Conservation (phyloP, 2,329 filamentous ascomycete species). For the Grosmannia penicillata region DNA sequence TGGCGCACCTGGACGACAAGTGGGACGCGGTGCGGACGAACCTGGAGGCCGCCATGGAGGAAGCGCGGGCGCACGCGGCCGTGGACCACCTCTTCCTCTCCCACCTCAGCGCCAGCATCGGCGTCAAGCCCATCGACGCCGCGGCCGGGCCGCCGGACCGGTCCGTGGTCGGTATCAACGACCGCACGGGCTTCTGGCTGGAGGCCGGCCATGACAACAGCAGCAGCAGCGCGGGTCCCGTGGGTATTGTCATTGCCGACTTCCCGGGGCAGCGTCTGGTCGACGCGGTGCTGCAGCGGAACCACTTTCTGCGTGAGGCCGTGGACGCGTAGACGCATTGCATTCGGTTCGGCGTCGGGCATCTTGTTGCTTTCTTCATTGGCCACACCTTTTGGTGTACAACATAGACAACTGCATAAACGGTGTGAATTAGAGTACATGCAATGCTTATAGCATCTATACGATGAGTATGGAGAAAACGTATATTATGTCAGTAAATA, state of each 20-base stretch:
- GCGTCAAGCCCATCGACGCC: constrained; percentile 33
- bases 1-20: constrained; percentile 28
- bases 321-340: too few relatives aligned
- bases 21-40: constrained; percentile 28
- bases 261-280: constrained; percentile 30
- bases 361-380: too few relatives aligned
- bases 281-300: constrained; percentile 26
- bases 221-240: constrained; percentile 10
- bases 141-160: constrained; percentile 30
- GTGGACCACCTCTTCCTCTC: constrained; percentile 27
- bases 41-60: constrained; percentile 24
- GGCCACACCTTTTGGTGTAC: too few relatives aligned
- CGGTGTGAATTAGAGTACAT: too few relatives aligned
- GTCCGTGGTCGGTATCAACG: constrained; percentile 30
- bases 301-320: constrained; percentile 13
- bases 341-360: too few relatives aligned
- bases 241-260: constrained; percentile 32
- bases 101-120: constrained; percentile 31
- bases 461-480: too few relatives aligned
- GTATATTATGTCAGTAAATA: too few relatives aligned
- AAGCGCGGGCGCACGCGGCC: constrained; percentile 14
- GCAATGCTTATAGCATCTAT: too few relatives aligned
- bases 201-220: constrained; percentile 2
- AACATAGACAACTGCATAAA: too few relatives aligned
- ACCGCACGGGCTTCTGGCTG: constrained; percentile 30